phyloP scores from a whole-genome alignment of 2,329 filamentous ascomycete genomes.

The Tricladium varicosporioides region DNA sequence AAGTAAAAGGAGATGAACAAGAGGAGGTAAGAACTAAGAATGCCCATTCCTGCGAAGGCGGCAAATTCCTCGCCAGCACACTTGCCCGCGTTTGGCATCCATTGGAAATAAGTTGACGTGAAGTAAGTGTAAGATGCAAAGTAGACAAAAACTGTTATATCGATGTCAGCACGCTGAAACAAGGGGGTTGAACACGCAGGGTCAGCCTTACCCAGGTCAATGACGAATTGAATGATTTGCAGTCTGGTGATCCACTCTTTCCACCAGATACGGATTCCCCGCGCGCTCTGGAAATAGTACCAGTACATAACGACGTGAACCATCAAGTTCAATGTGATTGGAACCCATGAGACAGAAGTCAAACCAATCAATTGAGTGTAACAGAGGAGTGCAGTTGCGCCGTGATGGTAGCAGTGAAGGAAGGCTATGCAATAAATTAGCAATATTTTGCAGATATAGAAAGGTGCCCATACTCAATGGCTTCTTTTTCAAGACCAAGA shows the following conservation, averaged over 20 bases:
- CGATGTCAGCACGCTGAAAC: not conserved
- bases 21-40: constrained; percentile 90
- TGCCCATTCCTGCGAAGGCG: constrained; percentile 86
- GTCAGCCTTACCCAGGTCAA: constrained; percentile 73
- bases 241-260: constrained; percentile 99
- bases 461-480: constrained; percentile 65
- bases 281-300: constrained; percentile 99
- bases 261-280: constrained; percentile 96
- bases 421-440: constrained; percentile 61
- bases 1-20: constrained; percentile 99
- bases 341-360: constrained; percentile 92
- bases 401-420: constrained; percentile 98
- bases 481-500: constrained; percentile 99
- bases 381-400: constrained; percentile 93
- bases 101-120: constrained; percentile 82
- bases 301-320: constrained; percentile 99
- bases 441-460: constrained; percentile 4
- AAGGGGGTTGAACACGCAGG: not conserved
- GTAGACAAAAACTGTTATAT: constrained; percentile 82
- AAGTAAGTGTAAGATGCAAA: constrained; percentile 99
- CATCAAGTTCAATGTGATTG: constrained; percentile 85
- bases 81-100: constrained; percentile 77
- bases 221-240: constrained; percentile 95
- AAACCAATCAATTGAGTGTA: constrained; percentile 94
- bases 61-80: constrained; percentile 98